Percentiles rank a stretch among this genome's conserved stretches.
Evolutionary conservation across 2,329 filamentous ascomycete genomes (phyloP).

Genomic region (Hyphodiscus sp.): DNA sequence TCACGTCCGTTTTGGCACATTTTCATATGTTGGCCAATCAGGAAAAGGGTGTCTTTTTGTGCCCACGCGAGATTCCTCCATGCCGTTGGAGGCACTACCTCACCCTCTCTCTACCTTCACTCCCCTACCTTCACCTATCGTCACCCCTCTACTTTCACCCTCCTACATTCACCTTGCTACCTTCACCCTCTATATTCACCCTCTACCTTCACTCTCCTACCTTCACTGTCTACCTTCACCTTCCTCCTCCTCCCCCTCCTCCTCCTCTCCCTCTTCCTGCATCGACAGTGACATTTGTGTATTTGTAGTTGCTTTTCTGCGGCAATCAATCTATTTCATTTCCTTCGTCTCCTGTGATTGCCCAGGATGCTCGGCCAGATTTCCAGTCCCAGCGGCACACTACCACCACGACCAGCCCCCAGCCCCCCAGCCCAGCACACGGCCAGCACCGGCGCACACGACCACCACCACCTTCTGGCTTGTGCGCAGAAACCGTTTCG

Average conservation of each 20-base stretch:
- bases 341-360: not conserved
- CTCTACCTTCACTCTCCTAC: not conserved
- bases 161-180: not conserved
- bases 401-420: too few species aligned
- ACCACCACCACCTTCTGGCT: not conserved
- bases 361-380: not conserved
- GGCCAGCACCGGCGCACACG: too few species aligned
- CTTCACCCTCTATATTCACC: not conserved
- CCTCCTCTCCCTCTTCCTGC: not conserved
- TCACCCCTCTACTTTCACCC: not conserved
- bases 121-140: not conserved
- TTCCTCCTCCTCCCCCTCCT: not conserved
- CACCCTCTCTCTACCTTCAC: not conserved
- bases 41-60: not conserved
- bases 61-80: not conserved
- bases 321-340: too few species aligned
- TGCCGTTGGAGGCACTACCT: too few species aligned
- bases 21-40: not conserved
- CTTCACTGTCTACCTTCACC: not conserved
- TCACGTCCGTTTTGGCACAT: not conserved
- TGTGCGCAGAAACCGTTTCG: not conserved
- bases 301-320: not conserved
- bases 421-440: too few species aligned
- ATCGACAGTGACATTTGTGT: not conserved
- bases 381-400: too few species aligned